Evolutionary conservation across 2,329 filamentous ascomycete species (phyloP), one percentile per base, ranked within the genome.

Genomic region (Rhexocercosporidium sp.): DNA sequence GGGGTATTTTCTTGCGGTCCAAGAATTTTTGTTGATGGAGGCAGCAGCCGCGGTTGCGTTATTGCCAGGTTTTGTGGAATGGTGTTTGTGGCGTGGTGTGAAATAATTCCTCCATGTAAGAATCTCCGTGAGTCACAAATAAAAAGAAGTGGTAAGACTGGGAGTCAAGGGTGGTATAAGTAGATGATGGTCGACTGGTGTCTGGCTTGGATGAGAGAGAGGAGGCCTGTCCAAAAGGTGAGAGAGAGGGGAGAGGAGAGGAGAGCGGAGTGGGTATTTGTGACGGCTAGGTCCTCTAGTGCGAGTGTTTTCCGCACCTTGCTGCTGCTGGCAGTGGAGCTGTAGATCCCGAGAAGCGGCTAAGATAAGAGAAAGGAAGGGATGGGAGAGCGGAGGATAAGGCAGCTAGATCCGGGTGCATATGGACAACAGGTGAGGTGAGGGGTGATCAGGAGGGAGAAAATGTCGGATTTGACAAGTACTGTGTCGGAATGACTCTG

Each of bases 1-100:
- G 69, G 69, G 69, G 70, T 71, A 67, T 63, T n/a, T n/a, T 37
- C 59, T 54, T 51, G 37, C 39, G n/a, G 27, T 31, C 37, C 49
- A 27, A 34, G 31, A 56, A 37, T 37, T 18, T 25, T 51, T 25
- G 25, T 61, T 39, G 31, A 44, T 54, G 29, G 20, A 59, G 59
- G 49, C 49, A 53, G 49, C 27, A 53, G 49, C 27, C 12, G 31
- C 18, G 54, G 54, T 37, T 61, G 6, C n/a, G 66, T 63, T 74
- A 71, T 71, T 66, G 67, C 57, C 70, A 64, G 62, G 68, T 65
- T 70, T 65, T 64, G 66, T 69, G 57, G 61, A 41, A 63, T 27
- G 67, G 66, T 49, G 66, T 66, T 65, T 69, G 68, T 47, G 64
- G 59, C 62, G 62, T 37, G 61, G 67, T 60, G 31, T 25, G 59